These are phyloP conservation scores for Termitomyces bulborhizus DNA, from an alignment of 768 basidiomycete species.

Conservation along the genomic window DNA sequence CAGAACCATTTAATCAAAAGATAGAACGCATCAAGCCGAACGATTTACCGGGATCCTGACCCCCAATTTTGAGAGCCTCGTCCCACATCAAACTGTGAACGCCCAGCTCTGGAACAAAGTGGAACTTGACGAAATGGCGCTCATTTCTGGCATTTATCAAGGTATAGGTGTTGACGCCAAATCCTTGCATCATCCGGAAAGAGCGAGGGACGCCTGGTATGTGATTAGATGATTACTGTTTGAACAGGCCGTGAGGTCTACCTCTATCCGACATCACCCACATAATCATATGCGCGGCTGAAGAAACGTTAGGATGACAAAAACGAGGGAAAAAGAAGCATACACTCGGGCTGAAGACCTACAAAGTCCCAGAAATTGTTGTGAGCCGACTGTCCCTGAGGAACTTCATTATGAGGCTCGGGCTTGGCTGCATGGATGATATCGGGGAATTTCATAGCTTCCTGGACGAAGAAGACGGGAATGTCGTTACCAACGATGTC, in stretches of 20 bases:
- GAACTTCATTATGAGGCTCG: conserved; percentile 79
- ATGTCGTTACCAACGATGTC: conserved; percentile 84
- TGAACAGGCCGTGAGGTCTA: conserved; percentile 8
- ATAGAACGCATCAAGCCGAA: neutral
- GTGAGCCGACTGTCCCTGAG: conserved; percentile 62
- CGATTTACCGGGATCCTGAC: conserved; percentile 70
- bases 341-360: conserved; percentile 61
- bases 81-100: conserved; percentile 86
- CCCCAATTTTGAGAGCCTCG: conserved; percentile 76
- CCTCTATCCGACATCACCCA: conserved; percentile 84
- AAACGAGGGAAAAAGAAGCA: conserved; percentile 6
- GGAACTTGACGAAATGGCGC: conserved; percentile 83
- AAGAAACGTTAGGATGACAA: neutral
- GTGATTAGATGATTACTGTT: neutral
- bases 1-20: neutral
- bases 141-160: conserved; percentile 62
- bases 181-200: conserved; percentile 85
- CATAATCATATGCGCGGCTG: conserved; percentile 69
- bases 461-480: conserved; percentile 79
- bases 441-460: conserved; percentile 82
- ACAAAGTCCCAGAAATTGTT: conserved; percentile 90
- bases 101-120: conserved; percentile 76
- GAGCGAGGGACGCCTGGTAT: conserved; percentile 56
- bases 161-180: conserved; percentile 83
- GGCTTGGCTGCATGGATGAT: conserved; percentile 82